Evolutionary conservation across 2,329 filamentous ascomycete genomes (phyloP).

Genomic region (Helotiales sp.): DNA sequence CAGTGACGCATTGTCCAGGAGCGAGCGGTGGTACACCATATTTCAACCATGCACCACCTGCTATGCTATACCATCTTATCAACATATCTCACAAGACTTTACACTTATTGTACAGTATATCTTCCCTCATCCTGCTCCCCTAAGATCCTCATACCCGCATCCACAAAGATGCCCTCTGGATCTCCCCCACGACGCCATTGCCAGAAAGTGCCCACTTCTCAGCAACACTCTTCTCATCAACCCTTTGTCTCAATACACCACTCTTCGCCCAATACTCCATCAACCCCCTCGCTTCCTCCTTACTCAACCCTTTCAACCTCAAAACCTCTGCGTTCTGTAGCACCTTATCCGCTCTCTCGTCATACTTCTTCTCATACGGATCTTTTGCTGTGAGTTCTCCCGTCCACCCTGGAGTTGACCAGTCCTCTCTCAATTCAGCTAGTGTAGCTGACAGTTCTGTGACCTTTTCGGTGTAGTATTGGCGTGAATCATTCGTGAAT

Average conservation of each 20-base stretch:
- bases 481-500: no score
- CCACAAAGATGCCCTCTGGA: conserved; percentile 67
- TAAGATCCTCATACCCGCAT: conserved; percentile 28
- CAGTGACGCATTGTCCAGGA: no score
- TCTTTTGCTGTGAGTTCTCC: conserved; percentile 45
- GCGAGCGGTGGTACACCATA: neutral
- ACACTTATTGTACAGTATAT: conserved; percentile 11
- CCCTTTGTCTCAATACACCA: conserved; percentile 69
- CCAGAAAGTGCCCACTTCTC: conserved; percentile 86
- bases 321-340: conserved; percentile 53
- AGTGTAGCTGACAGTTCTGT: no score
- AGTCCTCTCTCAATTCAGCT: no score
- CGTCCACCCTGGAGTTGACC: conserved; percentile 11
- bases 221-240: conserved; percentile 70
- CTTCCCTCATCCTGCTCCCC: neutral
- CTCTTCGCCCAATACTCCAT: conserved; percentile 95
- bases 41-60: neutral
- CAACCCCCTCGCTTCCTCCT: conserved; percentile 70
- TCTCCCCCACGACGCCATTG: conserved; percentile 79
- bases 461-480: no score
- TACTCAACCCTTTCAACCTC: conserved; percentile 67
- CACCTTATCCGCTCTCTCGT: conserved; percentile 54
- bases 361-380: conserved; percentile 57
- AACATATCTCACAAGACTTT: conserved; percentile 2
- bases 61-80: conserved; percentile 6